Evolutionary conservation across 2,329 filamentous ascomycete species (phyloP).

Genomic region (Fusarium sp.): DNA sequence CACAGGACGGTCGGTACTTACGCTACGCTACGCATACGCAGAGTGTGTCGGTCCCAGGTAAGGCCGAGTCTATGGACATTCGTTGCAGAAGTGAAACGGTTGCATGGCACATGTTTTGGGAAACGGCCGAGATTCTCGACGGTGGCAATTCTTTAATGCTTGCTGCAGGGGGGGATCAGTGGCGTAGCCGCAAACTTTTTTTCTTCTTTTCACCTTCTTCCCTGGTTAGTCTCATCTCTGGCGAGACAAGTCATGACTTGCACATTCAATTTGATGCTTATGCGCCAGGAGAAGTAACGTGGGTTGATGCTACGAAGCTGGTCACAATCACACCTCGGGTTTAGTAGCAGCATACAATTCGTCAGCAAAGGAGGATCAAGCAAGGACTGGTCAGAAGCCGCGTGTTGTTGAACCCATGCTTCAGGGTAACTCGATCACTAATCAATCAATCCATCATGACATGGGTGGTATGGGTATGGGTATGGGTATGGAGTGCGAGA

Average conservation of each 20-base stretch:
- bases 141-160: slow-evolving; percentile 7
- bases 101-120: slow-evolving; percentile 2
- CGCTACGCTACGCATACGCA: background rate
- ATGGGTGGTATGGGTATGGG: background rate
- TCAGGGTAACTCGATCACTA: background rate
- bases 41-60: background rate
- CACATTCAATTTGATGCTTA: background rate
- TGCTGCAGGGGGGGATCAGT: slow-evolving; percentile 24
- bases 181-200: slow-evolving; percentile 23
- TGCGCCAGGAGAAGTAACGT: background rate
- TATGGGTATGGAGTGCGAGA: background rate
- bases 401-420: background rate
- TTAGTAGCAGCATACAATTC: background rate
- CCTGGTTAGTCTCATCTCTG: slow-evolving; percentile 4
- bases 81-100: slow-evolving; percentile 2
- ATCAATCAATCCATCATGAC: background rate
- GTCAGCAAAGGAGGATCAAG: background rate
- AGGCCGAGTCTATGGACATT: background rate
- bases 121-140: slow-evolving; percentile 2
- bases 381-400: background rate
- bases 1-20: background rate
- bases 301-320: background rate
- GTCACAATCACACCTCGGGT: background rate
- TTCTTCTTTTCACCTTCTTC: slow-evolving; percentile 6
- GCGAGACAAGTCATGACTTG: background rate